Percentiles rank a stretch among this genome's conserved stretches.
phyloP scores from a whole-genome alignment of 2,329 filamentous ascomycete species.

The Ascochyta pisi region DNA sequence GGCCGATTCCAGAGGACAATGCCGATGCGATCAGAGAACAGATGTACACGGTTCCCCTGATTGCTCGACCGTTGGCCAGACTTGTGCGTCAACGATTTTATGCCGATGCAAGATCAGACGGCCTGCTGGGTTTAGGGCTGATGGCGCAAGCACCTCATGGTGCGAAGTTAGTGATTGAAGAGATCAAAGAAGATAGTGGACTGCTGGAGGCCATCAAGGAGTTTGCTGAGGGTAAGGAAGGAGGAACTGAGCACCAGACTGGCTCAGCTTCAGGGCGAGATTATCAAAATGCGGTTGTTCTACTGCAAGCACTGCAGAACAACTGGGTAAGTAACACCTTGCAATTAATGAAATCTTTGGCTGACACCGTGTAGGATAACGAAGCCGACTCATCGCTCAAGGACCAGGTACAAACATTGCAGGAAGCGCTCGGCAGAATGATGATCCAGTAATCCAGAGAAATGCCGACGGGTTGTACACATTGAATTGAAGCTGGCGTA shows the following conservation, averaged over 20 bases:
- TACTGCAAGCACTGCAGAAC: slow-evolving; percentile 43
- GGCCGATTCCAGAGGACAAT: slow-evolving; percentile 28
- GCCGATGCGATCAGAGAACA: slow-evolving; percentile 31
- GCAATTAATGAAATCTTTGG: neutral
- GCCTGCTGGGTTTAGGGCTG: slow-evolving; percentile 44
- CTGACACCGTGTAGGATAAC: slow-evolving; percentile 29
- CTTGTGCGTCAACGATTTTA: slow-evolving; percentile 47
- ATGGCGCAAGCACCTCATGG: slow-evolving; percentile 42
- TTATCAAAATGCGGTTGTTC: slow-evolving; percentile 46
- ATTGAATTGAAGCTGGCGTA: neutral
- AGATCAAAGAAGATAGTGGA: slow-evolving; percentile 36
- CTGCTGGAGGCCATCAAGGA: slow-evolving; percentile 45
- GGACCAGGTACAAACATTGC: slow-evolving; percentile 30
- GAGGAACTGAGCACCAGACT: slow-evolving; percentile 28
- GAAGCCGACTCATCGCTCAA: slow-evolving; percentile 33
- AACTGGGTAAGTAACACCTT: slow-evolving; percentile 39
- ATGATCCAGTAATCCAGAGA: slow-evolving; percentile 21
- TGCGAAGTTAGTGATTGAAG: slow-evolving; percentile 35
- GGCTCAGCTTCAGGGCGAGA: slow-evolving; percentile 36
- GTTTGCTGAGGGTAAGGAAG: slow-evolving; percentile 38
- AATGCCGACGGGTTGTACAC: neutral
- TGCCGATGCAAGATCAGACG: slow-evolving; percentile 46
- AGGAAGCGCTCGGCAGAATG: slow-evolving; percentile 31
- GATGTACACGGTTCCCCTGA: slow-evolving; percentile 36
- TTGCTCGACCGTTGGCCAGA: slow-evolving; percentile 42